phyloP scores from a whole-genome alignment of 441 rosid genomes.

The Eruca vesicaria region DNA sequence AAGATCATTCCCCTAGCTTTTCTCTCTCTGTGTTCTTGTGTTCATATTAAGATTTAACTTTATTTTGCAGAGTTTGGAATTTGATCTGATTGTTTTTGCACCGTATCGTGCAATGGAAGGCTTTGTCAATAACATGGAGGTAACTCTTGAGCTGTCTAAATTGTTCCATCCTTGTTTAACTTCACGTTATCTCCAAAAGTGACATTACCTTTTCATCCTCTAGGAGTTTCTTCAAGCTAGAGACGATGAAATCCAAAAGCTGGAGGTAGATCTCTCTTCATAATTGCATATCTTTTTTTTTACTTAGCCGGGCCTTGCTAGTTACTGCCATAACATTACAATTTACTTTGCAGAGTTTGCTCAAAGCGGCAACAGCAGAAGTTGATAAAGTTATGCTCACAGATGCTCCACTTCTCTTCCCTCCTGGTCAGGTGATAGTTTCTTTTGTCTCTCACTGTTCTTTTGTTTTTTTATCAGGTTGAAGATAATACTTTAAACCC shows the following conservation, averaged over 20 bases:
- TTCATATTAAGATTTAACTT: slow-evolving; percentile 10
- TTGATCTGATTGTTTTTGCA: slow-evolving; percentile 93
- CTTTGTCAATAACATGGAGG: slow-evolving; percentile 77
- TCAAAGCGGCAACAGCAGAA: slow-evolving; percentile 63
- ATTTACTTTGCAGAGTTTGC: slow-evolving; percentile 54
- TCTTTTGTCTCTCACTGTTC: background rate
- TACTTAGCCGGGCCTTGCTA: too few species aligned
- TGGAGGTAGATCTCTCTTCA: slow-evolving; percentile 53
- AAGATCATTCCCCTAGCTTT: slow-evolving; percentile 36
- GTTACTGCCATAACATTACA: slow-evolving; percentile 20
- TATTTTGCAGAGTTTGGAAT: slow-evolving; percentile 77
- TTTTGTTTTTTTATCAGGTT: background rate
- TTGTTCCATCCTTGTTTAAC: slow-evolving; percentile 4
- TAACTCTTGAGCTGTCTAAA: slow-evolving; percentile 25
- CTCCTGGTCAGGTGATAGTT: slow-evolving; percentile 86
- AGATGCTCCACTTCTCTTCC: slow-evolving; percentile 82
- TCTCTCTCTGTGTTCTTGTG: slow-evolving; percentile 4
- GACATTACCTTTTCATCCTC: slow-evolving; percentile 22
- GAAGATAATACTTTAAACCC: slow-evolving; percentile 1
- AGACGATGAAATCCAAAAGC: slow-evolving; percentile 52
- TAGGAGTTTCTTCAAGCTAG: slow-evolving; percentile 62
- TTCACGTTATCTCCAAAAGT: background rate
- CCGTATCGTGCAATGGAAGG: slow-evolving; percentile 94
- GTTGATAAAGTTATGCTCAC: slow-evolving; percentile 86
- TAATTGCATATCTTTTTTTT: too few species aligned